These are phyloP conservation scores for Avena sativa DNA, from an alignment of 176 grass and related monocot species.

Conservation along the genomic window DNA sequence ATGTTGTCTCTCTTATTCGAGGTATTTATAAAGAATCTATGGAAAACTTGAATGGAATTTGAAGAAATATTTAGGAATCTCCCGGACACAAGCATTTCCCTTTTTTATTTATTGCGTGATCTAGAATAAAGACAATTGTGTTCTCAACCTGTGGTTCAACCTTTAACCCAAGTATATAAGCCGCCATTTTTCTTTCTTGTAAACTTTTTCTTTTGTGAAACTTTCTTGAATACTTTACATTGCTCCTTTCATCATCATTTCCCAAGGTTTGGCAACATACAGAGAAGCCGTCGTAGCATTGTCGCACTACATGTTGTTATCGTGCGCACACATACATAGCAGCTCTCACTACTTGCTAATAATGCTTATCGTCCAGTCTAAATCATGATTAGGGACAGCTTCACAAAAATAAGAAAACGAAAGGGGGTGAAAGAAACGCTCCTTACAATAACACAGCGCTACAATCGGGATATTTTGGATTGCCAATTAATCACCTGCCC, in stretches of 20 bases:
- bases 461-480: not conserved
- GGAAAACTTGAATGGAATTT: too few species aligned
- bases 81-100: too few species aligned
- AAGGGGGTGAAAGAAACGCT: not conserved
- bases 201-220: not conserved
- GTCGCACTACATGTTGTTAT: not conserved
- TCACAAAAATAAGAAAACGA: not conserved
- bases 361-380: conserved; percentile 7
- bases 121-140: too few species aligned
- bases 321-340: not conserved
- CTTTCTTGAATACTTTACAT: not conserved
- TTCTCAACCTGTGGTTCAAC: not conserved
- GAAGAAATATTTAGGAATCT: too few species aligned
- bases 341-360: not conserved
- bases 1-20: not conserved
- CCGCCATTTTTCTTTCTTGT: not conserved
- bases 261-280: not conserved
- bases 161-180: not conserved
- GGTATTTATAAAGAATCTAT: too few species aligned
- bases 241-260: not conserved
- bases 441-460: not conserved
- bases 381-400: not conserved
- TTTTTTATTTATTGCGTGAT: too few species aligned
- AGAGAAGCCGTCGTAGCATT: not conserved
- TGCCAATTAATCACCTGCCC: conserved; percentile 1